Conservation (phyloP, 2,329 filamentous ascomycete species). For the Sporothrix dimorphospora region DNA sequence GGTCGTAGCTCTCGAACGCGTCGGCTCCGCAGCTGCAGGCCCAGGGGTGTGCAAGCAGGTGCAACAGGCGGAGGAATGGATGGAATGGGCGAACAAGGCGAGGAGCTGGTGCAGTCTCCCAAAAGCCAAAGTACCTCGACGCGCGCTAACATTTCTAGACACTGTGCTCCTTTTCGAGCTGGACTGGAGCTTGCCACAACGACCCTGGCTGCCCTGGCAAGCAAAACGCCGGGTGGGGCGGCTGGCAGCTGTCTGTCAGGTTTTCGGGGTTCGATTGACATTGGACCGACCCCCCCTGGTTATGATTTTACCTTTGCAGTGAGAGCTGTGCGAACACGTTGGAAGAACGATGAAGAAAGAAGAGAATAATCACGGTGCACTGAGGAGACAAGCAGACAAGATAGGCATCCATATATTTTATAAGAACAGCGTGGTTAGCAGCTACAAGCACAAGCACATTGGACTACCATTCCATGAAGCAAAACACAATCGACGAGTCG, state of each 20-base stretch:
- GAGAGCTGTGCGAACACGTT: too few species aligned
- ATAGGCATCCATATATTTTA: neutral
- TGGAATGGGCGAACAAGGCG: neutral
- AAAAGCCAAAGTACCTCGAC: neutral
- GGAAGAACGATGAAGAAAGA: too few species aligned
- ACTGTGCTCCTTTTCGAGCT: neutral
- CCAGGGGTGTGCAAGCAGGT: too few species aligned
- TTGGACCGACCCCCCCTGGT: too few species aligned
- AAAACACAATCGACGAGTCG: too few species aligned
- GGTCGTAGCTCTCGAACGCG: neutral
- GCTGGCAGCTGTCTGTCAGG: neutral
- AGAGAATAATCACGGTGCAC: too few species aligned
- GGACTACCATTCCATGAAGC: too few species aligned
- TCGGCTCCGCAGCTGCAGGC: constrained; percentile 1
- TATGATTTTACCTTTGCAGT: too few species aligned
- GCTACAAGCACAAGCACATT: too few species aligned
- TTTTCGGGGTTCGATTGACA: neutral
- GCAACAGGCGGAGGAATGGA: too few species aligned
- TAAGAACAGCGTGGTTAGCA: neutral
- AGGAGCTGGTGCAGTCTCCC: too few species aligned
- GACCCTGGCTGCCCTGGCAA: neutral
- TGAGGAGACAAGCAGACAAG: neutral
- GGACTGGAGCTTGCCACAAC: neutral
- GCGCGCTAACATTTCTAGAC: neutral
- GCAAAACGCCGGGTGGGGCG: constrained; percentile 10